These are phyloP conservation scores for Hibiscus mutabilis DNA, from an alignment of 345 rosid genomes.

Conservation along the genomic window DNA sequence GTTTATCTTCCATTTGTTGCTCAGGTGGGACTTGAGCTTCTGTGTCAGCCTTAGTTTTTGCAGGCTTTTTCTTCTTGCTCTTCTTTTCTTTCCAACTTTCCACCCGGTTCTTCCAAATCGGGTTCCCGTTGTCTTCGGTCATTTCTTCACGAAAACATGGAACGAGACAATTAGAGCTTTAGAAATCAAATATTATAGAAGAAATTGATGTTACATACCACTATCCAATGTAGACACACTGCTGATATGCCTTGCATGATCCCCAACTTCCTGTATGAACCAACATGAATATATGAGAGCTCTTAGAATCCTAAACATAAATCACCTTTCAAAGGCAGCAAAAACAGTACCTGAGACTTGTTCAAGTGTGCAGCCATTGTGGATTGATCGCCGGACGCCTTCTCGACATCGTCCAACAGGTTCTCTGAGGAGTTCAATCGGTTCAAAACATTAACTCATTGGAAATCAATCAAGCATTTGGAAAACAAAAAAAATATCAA, in stretches of 20 bases:
- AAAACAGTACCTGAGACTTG: slow-evolving; percentile 42
- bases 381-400: slow-evolving; percentile 31
- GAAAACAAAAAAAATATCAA: neutral
- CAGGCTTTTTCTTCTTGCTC: slow-evolving; percentile 63
- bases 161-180: neutral
- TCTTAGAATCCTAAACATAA: neutral
- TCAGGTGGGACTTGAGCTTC: slow-evolving; percentile 64
- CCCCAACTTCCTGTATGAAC: slow-evolving; percentile 56
- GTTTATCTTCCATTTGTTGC: slow-evolving; percentile 64
- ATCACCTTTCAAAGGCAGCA: neutral
- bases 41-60: slow-evolving; percentile 42
- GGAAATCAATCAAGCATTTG: neutral
- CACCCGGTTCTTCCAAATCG: slow-evolving; percentile 95
- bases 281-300: slow-evolving; percentile 13
- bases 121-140: slow-evolving; percentile 80
- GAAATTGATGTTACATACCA: slow-evolving; percentile 35
- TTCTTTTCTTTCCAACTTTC: slow-evolving; percentile 98
- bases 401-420: slow-evolving; percentile 49
- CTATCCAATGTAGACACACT: slow-evolving; percentile 84
- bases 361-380: slow-evolving; percentile 26
- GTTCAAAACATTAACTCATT: neutral
- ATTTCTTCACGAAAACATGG: slow-evolving; percentile 41
- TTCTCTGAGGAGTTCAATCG: slow-evolving; percentile 37
- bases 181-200: neutral
- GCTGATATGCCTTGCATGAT: slow-evolving; percentile 92